A percentile compares a stretch with the other conserved stretches of the same genome.
phyloP scores from a whole-genome alignment of 2,329 filamentous ascomycete genomes.

The Ramichloridium luteum region DNA sequence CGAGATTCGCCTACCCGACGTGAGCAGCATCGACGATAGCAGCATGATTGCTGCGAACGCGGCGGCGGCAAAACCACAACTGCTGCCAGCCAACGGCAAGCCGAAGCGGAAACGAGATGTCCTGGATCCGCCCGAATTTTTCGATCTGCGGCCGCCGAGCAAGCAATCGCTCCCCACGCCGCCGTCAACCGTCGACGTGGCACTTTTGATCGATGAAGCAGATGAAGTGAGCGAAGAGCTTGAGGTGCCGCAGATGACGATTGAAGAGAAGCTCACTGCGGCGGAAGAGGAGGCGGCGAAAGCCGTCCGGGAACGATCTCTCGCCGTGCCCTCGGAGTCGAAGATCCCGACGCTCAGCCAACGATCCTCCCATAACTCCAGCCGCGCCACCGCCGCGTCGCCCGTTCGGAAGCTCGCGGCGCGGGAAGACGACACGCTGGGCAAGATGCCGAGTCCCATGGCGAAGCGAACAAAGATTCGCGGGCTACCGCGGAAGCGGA shows the following conservation, averaged over 20 bases:
- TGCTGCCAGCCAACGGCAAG: slow-evolving; percentile 6
- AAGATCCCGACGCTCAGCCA: no score
- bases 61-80: slow-evolving; percentile 4
- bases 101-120: slow-evolving; percentile 20
- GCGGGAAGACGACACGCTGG: slow-evolving; percentile 36
- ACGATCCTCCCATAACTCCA: no score
- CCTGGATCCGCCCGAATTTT: slow-evolving; percentile 25
- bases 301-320: slow-evolving; percentile 17
- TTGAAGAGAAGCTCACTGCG: slow-evolving; percentile 36
- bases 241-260: slow-evolving; percentile 24
- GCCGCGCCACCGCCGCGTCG: neutral
- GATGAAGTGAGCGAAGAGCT: slow-evolving; percentile 24
- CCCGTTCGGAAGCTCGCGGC: slow-evolving; percentile 22
- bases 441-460: slow-evolving; percentile 19
- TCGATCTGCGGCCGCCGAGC: slow-evolving; percentile 23
- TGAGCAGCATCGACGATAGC: slow-evolving; percentile 1
- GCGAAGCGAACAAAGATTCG: slow-evolving; percentile 37
- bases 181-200: slow-evolving; percentile 6
- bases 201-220: slow-evolving; percentile 19
- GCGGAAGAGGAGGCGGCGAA: slow-evolving; percentile 34
- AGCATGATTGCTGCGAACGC: slow-evolving; percentile 4
- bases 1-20: slow-evolving; percentile 13
- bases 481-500: slow-evolving; percentile 49
- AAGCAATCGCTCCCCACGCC: slow-evolving; percentile 9
- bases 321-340: neutral